Base-by-base conservation (phyloP, 108 stramenopile genomes). In the Cylindrotheca closterium region DNA sequence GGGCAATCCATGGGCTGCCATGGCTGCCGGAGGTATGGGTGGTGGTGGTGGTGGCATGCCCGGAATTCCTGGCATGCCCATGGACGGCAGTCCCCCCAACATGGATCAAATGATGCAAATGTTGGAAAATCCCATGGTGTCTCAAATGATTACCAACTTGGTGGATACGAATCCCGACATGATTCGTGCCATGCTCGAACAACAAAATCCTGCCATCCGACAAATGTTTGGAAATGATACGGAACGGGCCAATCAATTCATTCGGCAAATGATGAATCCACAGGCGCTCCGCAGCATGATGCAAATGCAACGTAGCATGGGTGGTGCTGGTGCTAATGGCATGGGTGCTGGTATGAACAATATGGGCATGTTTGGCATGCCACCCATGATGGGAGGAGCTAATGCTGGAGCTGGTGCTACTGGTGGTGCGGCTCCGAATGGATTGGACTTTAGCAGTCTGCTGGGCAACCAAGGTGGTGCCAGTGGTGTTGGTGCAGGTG, bases 201-300 rank as follows among this genome's bases (percentile, higher is more conserved):
- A 60, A 23, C 79, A 80, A 53, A 93, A 92, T 66, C 88, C 94
- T 24, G 79, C 81, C 74, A 69, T 92, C 60, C 64, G 73, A 60
- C 81, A 88, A 71, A 82, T 96, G 79, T 86, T 88, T 73, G 67
- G 82, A 26, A 47, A 74, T 42, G 86, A 87, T 63, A 83, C 92
- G 2, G 67, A 78, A 46, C 22, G 55, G 51, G 82, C 63, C 24
- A 65, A 77, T 51, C 26, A 69, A 37, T 60, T 85, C 22, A 68
- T 93, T 66, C 78, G 87, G 56, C 51, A 72, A 19, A 87, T 87
- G 84, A 79, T 92, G 86, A 80, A 91, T 52, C 89, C 89, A 22
- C 61, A 84, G 24, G 79, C 67, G 24, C 21, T 92, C n/a, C 73
- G 92, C 18, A 48, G 70, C 26, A 90, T 90, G 88, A 58, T 88